Evolutionary conservation across 441 rosid species (phyloP).

Genomic region (Raphanus hybrid): DNA sequence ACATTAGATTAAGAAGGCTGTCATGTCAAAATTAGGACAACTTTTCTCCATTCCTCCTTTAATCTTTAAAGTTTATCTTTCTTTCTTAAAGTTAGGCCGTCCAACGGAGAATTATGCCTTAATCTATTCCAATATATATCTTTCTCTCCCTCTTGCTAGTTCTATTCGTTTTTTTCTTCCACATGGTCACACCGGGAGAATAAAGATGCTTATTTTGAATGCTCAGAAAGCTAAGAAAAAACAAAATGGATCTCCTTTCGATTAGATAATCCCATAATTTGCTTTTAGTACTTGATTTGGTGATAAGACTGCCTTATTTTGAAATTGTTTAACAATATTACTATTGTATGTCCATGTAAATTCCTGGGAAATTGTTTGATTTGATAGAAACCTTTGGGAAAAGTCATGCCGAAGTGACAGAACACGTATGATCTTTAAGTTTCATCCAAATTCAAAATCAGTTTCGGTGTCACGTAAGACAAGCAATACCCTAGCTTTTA

Average conservation of each 20-base stretch:
- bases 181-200: conserved; percentile 74
- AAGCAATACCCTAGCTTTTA: too few species aligned
- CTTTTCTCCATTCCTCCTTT: conserved; percentile 57
- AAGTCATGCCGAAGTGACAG: conserved; percentile 43
- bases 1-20: conserved; percentile 68
- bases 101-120: conserved; percentile 47
- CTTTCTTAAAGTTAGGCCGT: conserved; percentile 55
- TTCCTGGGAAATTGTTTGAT: conserved; percentile 42
- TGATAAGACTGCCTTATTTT: conserved; percentile 58
- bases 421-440: conserved; percentile 27
- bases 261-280: conserved; percentile 85
- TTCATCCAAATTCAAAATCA: conserved; percentile 30
- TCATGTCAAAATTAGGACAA: conserved; percentile 79
- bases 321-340: conserved; percentile 24
- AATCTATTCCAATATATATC: conserved; percentile 34
- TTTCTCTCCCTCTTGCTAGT: conserved; percentile 41
- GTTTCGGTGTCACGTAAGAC: conserved; percentile 11
- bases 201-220: conserved; percentile 65
- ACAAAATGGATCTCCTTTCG: conserved; percentile 71
- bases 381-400: conserved; percentile 61
- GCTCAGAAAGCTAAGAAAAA: conserved; percentile 48
- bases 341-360: conserved; percentile 42
- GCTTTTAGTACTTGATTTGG: conserved; percentile 39
- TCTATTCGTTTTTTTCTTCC: conserved; percentile 54
- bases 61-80: conserved; percentile 49